A percentile compares a stretch with the other conserved stretches of the same genome.
Evolutionary conservation across 2,329 filamentous ascomycete genomes (phyloP).

Genomic region (Cercospora beticola): DNA sequence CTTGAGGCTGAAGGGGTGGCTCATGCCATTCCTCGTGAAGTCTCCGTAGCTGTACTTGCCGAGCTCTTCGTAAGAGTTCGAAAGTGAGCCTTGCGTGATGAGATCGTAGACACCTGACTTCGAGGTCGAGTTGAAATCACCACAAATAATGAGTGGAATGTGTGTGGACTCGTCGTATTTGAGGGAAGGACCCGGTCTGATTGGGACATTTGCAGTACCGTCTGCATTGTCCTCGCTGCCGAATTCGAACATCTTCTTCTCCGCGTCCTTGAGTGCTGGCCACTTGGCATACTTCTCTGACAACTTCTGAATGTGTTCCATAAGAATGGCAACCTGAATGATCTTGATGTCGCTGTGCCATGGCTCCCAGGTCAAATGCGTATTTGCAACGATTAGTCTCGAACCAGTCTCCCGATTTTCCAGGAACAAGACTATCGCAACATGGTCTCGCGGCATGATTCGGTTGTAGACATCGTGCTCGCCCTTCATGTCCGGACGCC

Average conservation of each 20-base stretch:
- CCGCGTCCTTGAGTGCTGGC: constrained; percentile 66
- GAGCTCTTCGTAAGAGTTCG: constrained; percentile 77
- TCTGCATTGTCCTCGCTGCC: constrained; percentile 52
- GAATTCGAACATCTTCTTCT: constrained; percentile 62
- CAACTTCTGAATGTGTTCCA: constrained; percentile 85
- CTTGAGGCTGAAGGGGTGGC: constrained; percentile 89
- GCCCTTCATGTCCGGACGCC: constrained; percentile 93
- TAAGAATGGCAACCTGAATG: constrained; percentile 90
- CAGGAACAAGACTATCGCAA: constrained; percentile 86
- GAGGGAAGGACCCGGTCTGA: constrained; percentile 71
- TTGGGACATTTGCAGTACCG: constrained; percentile 44
- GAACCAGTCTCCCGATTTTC: constrained; percentile 90
- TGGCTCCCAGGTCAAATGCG: constrained; percentile 93
- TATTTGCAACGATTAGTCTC: constrained; percentile 87
- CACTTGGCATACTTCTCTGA: constrained; percentile 81
- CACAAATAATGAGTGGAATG: constrained; percentile 87
- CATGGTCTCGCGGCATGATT: constrained; percentile 97
- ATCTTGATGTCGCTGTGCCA: constrained; percentile 90
- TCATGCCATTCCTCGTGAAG: constrained; percentile 88
- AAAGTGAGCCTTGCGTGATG: constrained; percentile 74
- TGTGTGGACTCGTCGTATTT: constrained; percentile 84
- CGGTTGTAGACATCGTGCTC: constrained; percentile 98
- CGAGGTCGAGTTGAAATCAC: constrained; percentile 90
- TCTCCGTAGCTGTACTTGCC: constrained; percentile 82
- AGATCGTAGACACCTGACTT: constrained; percentile 91